Evolutionary conservation across 495 filamentous ascomycete species (phyloP).

Genomic region (Xylaria longipes): DNA sequence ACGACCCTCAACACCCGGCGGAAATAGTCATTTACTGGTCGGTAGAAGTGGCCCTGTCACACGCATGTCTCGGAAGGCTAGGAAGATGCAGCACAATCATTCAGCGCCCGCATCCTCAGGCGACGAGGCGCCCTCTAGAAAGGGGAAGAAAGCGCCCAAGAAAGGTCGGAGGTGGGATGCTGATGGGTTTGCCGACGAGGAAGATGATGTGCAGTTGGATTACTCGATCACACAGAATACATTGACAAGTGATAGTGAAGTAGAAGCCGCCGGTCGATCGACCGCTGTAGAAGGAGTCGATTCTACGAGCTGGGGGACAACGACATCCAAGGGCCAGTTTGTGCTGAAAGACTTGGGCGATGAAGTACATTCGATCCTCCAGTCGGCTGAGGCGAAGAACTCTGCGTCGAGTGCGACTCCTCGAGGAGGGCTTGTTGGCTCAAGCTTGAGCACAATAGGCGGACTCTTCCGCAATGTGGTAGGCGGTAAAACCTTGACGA

Average conservation of each 20-base stretch:
- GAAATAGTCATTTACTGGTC: conserved; percentile 67
- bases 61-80: conserved; percentile 79
- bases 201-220: conserved; percentile 80
- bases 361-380: conserved; percentile 88
- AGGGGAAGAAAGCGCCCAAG: conserved; percentile 70
- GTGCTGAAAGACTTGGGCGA: conserved; percentile 92
- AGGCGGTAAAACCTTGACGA: conserved; percentile 88
- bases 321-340: conserved; percentile 87
- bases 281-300: conserved; percentile 73
- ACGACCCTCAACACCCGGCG: conserved; percentile 75
- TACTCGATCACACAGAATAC: conserved; percentile 71
- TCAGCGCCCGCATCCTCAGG: conserved; percentile 80
- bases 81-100: conserved; percentile 69
- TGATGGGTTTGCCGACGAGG: conserved; percentile 86
- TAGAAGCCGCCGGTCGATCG: conserved; percentile 49
- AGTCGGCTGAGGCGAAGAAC: conserved; percentile 69
- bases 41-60: conserved; percentile 73
- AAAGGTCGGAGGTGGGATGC: conserved; percentile 90
- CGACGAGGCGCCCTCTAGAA: conserved; percentile 70
- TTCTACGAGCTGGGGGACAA: conserved; percentile 79
- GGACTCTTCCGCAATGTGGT: conserved; percentile 93
- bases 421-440: conserved; percentile 70
- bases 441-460: conserved; percentile 78
- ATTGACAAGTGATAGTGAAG: conserved; percentile 60
- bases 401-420: conserved; percentile 51